These are phyloP conservation scores for Capsicum chinense DNA, from an alignment of 257 asterid species.

Conservation along the genomic window DNA sequence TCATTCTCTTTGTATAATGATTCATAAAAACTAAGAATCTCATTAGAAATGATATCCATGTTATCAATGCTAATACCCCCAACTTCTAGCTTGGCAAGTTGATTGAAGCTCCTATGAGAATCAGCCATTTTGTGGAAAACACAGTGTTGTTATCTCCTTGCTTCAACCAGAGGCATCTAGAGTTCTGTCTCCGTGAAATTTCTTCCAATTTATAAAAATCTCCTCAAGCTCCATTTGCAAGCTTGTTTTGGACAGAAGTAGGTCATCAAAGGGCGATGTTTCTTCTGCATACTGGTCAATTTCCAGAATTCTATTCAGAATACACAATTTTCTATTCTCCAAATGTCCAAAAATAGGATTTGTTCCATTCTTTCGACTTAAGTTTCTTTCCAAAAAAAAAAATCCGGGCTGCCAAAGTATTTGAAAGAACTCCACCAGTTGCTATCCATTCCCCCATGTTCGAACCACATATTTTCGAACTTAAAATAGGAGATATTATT, in stretches of 20 bases:
- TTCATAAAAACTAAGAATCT: background rate
- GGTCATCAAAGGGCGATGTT: too few species aligned
- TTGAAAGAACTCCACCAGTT: too few species aligned
- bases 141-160: background rate
- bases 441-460: too few species aligned
- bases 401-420: too few species aligned
- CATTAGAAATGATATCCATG: background rate
- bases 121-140: background rate
- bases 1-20: background rate
- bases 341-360: background rate
- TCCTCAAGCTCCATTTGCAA: background rate
- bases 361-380: background rate
- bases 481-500: too few species aligned
- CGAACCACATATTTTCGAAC: too few species aligned
- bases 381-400: background rate
- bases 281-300: too few species aligned
- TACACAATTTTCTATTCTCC: too few species aligned
- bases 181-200: too few species aligned
- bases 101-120: background rate
- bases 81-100: background rate
- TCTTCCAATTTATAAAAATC: background rate
- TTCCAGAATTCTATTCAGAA: too few species aligned
- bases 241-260: background rate
- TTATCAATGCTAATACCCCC: background rate
- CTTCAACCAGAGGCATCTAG: background rate